A percentile compares a stretch with the other conserved stretches of the same genome.
phyloP scores from a whole-genome alignment of 202 grass and related monocot genomes.

The Bolboschoenoplectus hybrid region DNA sequence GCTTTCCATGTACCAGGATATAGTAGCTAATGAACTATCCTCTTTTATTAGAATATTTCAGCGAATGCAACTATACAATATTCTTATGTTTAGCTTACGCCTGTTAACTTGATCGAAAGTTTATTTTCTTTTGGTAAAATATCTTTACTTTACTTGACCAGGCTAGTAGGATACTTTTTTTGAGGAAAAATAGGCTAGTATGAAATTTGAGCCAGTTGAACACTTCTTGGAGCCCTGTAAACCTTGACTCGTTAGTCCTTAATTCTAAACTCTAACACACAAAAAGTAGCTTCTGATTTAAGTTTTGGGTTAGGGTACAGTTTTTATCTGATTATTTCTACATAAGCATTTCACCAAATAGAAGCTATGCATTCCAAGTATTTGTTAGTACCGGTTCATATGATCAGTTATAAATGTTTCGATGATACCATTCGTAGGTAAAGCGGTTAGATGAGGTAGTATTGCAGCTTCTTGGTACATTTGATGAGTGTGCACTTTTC shows the following conservation, averaged over 20 bases:
- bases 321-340: conserved; percentile 6
- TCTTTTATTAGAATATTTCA: not conserved
- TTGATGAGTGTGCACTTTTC: conserved; percentile 57
- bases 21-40: not conserved
- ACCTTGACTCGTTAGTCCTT: not conserved
- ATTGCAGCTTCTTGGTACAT: conserved; percentile 62
- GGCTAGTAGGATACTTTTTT: not conserved
- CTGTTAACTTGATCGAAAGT: not conserved
- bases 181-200: not conserved
- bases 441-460: conserved; percentile 54
- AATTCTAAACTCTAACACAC: not conserved
- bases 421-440: conserved; percentile 47
- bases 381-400: conserved; percentile 12
- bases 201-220: not conserved
- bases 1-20: not conserved
- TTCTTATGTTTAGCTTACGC: not conserved
- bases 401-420: not conserved
- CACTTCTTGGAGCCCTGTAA: not conserved
- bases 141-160: not conserved
- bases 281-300: not conserved
- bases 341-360: not conserved
- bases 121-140: not conserved
- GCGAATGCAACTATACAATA: not conserved
- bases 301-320: not conserved
- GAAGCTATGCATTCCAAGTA: not conserved